phyloP scores from a whole-genome alignment of 805 yeast genomes.

The Candida morakotiae region DNA sequence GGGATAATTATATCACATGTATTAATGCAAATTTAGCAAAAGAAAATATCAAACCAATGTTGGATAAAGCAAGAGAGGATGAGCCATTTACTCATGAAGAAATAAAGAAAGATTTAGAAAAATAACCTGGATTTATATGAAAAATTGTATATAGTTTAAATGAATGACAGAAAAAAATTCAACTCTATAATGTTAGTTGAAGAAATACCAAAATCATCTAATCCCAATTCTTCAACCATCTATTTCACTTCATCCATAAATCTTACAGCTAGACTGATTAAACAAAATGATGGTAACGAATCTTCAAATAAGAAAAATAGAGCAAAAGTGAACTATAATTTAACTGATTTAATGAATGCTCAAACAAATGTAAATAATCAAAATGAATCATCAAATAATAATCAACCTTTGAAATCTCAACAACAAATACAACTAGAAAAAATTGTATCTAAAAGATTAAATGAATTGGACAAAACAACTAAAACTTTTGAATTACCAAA shows the following conservation, averaged over 20 bases:
- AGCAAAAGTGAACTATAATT: constrained; percentile 42
- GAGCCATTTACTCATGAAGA: constrained; percentile 62
- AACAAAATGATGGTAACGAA: constrained; percentile 3
- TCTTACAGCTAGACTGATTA: constrained; percentile 35
- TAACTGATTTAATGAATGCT: constrained; percentile 39
- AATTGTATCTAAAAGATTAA: constrained; percentile 30
- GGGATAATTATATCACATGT: constrained; percentile 88
- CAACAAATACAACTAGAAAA: constrained; percentile 42
- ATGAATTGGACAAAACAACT: constrained; percentile 32
- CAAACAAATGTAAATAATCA: constrained; percentile 34
- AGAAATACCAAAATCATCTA: constrained; percentile 34
- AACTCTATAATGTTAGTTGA: constrained; percentile 35
- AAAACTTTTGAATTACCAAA: constrained; percentile 40
- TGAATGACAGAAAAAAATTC: neutral
- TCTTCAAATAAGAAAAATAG: constrained; percentile 25
- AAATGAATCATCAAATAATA: constrained; percentile 18
- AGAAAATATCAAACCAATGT: constrained; percentile 75
- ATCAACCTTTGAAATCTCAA: constrained; percentile 37
- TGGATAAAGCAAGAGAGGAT: constrained; percentile 85
- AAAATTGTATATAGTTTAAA: constrained; percentile 1
- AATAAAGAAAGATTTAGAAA: constrained; percentile 17
- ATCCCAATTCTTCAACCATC: constrained; percentile 30
- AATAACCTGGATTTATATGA: constrained; percentile 5
- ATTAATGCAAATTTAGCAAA: constrained; percentile 65
- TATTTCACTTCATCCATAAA: constrained; percentile 40